These are phyloP conservation scores for Pelargonium australe DNA, from an alignment of 441 rosid genomes.

Conservation along the genomic window DNA sequence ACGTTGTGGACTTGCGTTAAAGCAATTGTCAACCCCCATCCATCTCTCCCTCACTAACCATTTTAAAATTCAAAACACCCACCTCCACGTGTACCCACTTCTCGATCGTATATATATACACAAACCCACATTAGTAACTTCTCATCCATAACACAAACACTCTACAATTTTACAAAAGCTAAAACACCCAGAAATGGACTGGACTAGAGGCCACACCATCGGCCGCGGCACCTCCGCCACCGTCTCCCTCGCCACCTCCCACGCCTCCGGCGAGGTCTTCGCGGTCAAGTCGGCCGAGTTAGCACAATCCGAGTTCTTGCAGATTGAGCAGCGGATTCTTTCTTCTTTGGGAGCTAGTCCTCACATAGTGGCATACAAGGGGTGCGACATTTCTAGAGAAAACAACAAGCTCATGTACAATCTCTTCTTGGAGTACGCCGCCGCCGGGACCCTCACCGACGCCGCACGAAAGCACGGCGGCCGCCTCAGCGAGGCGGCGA, in stretches of 20 bases:
- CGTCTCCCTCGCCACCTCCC: conserved; percentile 29
- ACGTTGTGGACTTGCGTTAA: conserved; percentile 30
- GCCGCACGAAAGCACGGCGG: conserved; percentile 33
- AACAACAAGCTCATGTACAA: background rate
- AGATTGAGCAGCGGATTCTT: background rate
- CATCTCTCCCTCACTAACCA: conserved; percentile 3
- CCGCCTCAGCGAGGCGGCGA: conserved; percentile 30
- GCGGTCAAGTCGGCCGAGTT: background rate
- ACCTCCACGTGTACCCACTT: too few species aligned
- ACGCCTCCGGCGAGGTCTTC: background rate
- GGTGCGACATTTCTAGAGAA: background rate
- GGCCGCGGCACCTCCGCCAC: conserved; percentile 54
- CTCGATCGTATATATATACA: background rate
- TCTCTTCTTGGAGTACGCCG: background rate
- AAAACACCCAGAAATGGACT: conserved; percentile 40
- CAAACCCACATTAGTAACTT: background rate
- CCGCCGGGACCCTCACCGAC: conserved; percentile 41
- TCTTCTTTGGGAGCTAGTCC: background rate
- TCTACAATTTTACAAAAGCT: background rate
- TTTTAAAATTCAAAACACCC: too few species aligned
- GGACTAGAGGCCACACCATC: conserved; percentile 56
- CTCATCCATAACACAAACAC: background rate
- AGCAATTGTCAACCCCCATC: conserved; percentile 35
- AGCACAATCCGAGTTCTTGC: background rate
- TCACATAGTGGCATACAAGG: background rate